phyloP scores from a whole-genome alignment of 768 basidiomycete genomes.

The Nidularia sp. region DNA sequence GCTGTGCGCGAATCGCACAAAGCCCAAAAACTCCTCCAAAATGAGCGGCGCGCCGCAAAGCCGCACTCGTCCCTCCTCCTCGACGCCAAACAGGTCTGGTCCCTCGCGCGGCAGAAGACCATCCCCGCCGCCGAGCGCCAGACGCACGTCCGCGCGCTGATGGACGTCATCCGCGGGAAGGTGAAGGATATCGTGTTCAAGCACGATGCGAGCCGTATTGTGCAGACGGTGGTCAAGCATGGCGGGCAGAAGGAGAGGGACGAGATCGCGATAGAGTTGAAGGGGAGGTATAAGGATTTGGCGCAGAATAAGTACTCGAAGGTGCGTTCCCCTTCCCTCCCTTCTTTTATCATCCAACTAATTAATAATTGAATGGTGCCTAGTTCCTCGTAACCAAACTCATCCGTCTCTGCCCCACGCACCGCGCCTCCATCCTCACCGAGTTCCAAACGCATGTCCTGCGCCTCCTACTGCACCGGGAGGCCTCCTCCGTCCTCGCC shows the following conservation, averaged over 20 bases:
- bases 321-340: constrained; percentile 32
- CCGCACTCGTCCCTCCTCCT: constrained; percentile 68
- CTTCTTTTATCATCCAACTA: not conserved
- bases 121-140: constrained; percentile 68
- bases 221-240: constrained; percentile 78
- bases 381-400: constrained; percentile 83
- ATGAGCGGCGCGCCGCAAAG: constrained; percentile 72
- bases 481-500: constrained; percentile 79
- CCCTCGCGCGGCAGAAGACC: constrained; percentile 67
- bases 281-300: constrained; percentile 73
- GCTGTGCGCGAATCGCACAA: constrained; percentile 58
- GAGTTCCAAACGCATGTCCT: constrained; percentile 79
- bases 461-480: constrained; percentile 76
- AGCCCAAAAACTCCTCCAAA: constrained; percentile 60
- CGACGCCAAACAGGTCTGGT: constrained; percentile 78
- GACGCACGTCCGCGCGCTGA: constrained; percentile 69
- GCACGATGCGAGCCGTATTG: constrained; percentile 87
- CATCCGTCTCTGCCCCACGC: constrained; percentile 67
- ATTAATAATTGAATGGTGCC: not conserved
- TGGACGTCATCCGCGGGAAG: constrained; percentile 73
- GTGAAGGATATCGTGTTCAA: constrained; percentile 86
- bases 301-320: constrained; percentile 90
- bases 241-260: constrained; percentile 74
- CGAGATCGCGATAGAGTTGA: constrained; percentile 79
- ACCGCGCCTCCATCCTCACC: constrained; percentile 70